phyloP scores from a whole-genome alignment of 2,329 filamentous ascomycete genomes.

The Colletotrichum sojae region DNA sequence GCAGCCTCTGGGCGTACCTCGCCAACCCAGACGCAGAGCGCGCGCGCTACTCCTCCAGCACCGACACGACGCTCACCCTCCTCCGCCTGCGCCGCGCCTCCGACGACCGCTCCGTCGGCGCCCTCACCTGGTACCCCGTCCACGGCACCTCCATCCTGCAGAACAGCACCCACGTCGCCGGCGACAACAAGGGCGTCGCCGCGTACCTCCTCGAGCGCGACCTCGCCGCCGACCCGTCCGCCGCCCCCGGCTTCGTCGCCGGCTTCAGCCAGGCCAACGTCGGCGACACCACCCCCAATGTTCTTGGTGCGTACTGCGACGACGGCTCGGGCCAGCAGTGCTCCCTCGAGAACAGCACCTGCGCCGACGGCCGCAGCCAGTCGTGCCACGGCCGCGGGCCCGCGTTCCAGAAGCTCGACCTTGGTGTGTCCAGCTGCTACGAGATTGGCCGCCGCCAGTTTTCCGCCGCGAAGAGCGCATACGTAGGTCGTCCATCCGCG shows the following conservation, averaged over 20 bases:
- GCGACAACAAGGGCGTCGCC: conserved; percentile 97
- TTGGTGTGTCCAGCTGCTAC: conserved; percentile 80
- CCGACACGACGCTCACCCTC: conserved; percentile 77
- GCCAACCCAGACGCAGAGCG: conserved; percentile 86
- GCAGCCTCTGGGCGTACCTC: conserved; percentile 89
- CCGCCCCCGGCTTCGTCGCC: conserved; percentile 81
- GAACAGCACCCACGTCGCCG: conserved; percentile 91
- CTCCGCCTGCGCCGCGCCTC: conserved; percentile 82
- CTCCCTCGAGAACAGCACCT: conserved; percentile 87
- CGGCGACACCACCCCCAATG: conserved; percentile 91
- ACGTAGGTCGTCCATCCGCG: conserved; percentile 48
- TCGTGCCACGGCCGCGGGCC: conserved; percentile 83
- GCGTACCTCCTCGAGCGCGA: conserved; percentile 86
- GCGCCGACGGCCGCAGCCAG: conserved; percentile 77
- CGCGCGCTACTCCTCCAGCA: conserved; percentile 71
- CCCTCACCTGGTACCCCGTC: conserved; percentile 92
- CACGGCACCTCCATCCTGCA: conserved; percentile 93
- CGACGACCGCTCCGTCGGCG: conserved; percentile 82
- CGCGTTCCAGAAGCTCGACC: conserved; percentile 75
- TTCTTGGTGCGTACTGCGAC: conserved; percentile 90
- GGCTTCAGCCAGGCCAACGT: conserved; percentile 95
- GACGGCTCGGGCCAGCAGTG: conserved; percentile 82
- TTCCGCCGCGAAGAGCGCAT: conserved; percentile 65
- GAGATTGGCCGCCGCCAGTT: conserved; percentile 84
- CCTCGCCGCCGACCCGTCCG: conserved; percentile 66